Conservation (phyloP, 148 eudicot genomes). For the Rhododendron molle region DNA sequence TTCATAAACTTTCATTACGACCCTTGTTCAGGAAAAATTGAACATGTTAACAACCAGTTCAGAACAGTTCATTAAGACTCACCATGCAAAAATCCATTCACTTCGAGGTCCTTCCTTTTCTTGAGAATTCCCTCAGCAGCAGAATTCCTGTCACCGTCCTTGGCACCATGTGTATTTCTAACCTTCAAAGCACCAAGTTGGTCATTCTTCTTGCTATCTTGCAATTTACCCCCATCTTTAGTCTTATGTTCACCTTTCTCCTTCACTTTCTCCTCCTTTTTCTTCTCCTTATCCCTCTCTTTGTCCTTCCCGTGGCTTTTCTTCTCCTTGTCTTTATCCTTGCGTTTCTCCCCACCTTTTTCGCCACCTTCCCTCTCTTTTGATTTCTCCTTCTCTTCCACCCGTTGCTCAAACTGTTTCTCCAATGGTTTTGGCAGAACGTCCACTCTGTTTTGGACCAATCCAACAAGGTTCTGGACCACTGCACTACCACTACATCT, state of each 20-base stretch:
- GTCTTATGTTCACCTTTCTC: conserved; percentile 36
- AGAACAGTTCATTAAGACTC: conserved; percentile 34
- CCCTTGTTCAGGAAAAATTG: conserved; percentile 22
- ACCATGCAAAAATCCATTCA: conserved; percentile 67
- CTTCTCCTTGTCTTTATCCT: conserved; percentile 38
- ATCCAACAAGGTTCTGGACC: conserved; percentile 31
- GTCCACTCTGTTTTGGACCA: conserved; percentile 29
- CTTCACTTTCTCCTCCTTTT: conserved; percentile 45
- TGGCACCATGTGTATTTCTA: conserved; percentile 18
- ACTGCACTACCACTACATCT: conserved; percentile 24
- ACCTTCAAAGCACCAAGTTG: conserved; percentile 20
- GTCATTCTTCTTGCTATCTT: conserved; percentile 37
- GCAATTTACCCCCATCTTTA: conserved; percentile 27
- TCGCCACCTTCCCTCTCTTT: conserved; percentile 39
- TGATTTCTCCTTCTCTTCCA: conserved; percentile 40
- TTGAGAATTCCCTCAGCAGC: conserved; percentile 34
- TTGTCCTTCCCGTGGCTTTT: conserved; percentile 37
- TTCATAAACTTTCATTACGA: conserved; percentile 2
- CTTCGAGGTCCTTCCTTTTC: conserved; percentile 62
- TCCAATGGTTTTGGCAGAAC: conserved; percentile 32
- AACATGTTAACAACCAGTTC: neutral
- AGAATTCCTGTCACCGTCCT: conserved; percentile 27
- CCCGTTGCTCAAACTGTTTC: conserved; percentile 28
- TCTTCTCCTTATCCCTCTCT: conserved; percentile 41
- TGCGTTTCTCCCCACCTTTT: conserved; percentile 35